These are phyloP conservation scores for Chaetomiaceae sp. DNA, from an alignment of 2,329 filamentous ascomycete genomes.

Conservation along the genomic window DNA sequence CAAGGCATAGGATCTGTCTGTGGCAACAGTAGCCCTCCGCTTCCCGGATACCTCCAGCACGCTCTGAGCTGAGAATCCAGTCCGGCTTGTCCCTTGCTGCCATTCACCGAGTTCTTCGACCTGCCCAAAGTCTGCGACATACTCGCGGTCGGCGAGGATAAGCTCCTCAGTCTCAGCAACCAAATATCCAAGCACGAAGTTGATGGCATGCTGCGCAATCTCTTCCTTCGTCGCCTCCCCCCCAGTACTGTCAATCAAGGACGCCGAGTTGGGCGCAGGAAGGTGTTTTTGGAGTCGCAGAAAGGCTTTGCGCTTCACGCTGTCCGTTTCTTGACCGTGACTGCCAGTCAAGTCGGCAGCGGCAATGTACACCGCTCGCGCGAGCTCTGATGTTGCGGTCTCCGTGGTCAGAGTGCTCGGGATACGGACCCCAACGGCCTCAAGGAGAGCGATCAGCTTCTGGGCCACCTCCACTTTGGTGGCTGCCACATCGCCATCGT, in stretches of 20 bases:
- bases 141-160: slow-evolving; percentile 23
- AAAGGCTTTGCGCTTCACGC: not conserved
- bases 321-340: not conserved
- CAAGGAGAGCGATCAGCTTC: slow-evolving; percentile 24
- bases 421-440: slow-evolving; percentile 23
- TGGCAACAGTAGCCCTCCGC: slow-evolving; percentile 27
- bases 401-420: slow-evolving; percentile 23
- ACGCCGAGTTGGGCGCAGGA: not conserved
- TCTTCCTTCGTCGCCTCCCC: slow-evolving; percentile 15
- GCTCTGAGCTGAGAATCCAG: slow-evolving; percentile 26
- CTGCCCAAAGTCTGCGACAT: slow-evolving; percentile 27
- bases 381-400: slow-evolving; percentile 23
- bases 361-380: slow-evolving; percentile 24
- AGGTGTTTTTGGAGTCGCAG: not conserved
- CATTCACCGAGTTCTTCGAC: slow-evolving; percentile 23
- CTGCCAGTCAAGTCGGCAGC: slow-evolving; percentile 12
- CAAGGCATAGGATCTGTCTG: slow-evolving; percentile 31
- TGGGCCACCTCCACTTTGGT: slow-evolving; percentile 15
- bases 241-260: not conserved
- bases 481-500: not conserved
- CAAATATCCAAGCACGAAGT: slow-evolving; percentile 24
- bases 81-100: slow-evolving; percentile 22
- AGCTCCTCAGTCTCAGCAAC: slow-evolving; percentile 22
- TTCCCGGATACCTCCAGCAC: slow-evolving; percentile 27
- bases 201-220: slow-evolving; percentile 20